Base-by-base conservation (phyloP, 306 rosid species). In the Comarum palustre region DNA sequence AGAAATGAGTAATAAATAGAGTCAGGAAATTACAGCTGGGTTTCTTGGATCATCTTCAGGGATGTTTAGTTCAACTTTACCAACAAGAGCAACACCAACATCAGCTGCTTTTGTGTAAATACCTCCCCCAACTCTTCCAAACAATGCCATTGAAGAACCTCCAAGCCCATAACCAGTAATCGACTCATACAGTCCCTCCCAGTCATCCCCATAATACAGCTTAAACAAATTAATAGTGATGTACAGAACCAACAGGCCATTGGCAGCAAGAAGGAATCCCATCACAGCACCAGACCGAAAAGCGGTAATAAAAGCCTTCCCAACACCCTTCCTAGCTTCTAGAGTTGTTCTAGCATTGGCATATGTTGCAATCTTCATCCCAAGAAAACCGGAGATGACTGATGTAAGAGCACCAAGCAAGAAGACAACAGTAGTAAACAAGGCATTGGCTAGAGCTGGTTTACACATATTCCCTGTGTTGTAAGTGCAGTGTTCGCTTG, bases 71-170 rank as follows among this genome's bases (percentile, higher is more conserved):
- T 90, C 92, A 50, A 86, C 90, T 52, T 87, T 85, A 7, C 88
- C 89, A 2, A 87, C 92, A 24, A 90, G 96, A 68, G 84, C 92
- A 78, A 90, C 96, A 42, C 96, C 96, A 79, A 87, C 92, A 90
- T 85, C 92, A 59, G 92, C 96, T 43, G 96, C 96, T 84, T 87
- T 89, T 46, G 96, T 89, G 81, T 87, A 89, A 42, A 87, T 85
- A 31, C 92, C 96, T 61, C 92, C 92, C 11, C 92, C 92, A 77
- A 90, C 90, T 79, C 96, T 85, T 73, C 89, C 92, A 48, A 87
- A 87, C 70, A 90, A 86, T 11, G 96, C 92, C 96, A 90, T 89
- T 47, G 96, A 90, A 34, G 86, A 90, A 31, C 96, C 92, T 74
- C 92, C 89, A 46, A 90, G 90, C 19, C 96, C 90, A 66, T 90